phyloP scores from a whole-genome alignment of 1,284 basidiomycete species.

The Microbotryomycetes sp. region DNA sequence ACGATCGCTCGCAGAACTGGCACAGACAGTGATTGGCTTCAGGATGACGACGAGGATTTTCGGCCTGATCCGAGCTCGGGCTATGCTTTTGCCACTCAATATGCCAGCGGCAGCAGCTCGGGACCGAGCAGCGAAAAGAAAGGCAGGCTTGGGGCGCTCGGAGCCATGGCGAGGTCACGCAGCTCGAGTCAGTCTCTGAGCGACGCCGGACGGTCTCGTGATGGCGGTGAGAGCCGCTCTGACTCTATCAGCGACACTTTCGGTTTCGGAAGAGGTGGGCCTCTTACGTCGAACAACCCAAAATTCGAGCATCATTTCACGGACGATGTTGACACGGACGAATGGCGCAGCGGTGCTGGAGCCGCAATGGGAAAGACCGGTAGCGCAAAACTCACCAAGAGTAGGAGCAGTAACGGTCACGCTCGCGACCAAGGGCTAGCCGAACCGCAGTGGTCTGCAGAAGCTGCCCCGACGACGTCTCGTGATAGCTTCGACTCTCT shows the following conservation, averaged over 20 bases:
- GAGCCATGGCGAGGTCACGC: not conserved
- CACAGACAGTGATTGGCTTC: not conserved
- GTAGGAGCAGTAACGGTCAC: not conserved
- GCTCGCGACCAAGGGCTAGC: not conserved
- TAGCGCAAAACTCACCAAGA: not conserved
- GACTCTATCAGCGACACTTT: not conserved
- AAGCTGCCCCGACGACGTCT: not conserved
- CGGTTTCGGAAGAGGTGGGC: not conserved
- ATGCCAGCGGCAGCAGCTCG: conserved; percentile 6
- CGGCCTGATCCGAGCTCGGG: conserved; percentile 8
- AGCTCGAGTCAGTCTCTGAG: not conserved
- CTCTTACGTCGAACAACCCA: not conserved
- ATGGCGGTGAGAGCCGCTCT: not conserved
- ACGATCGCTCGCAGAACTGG: conserved; percentile 56
- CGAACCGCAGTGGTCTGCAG: not conserved
- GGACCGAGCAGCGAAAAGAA: not conserved
- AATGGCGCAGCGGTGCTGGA: not conserved
- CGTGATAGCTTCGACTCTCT: conserved; percentile 19
- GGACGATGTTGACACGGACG: not conserved
- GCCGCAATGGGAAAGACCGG: not conserved
- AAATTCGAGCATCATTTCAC: conserved; percentile 16
- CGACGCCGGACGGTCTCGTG: not conserved
- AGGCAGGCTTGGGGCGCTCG: not conserved
- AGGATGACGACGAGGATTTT: not conserved
- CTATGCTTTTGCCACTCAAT: conserved; percentile 21